Conservation (phyloP, 345 rosid genomes). For the Moricandia arvensis region DNA sequence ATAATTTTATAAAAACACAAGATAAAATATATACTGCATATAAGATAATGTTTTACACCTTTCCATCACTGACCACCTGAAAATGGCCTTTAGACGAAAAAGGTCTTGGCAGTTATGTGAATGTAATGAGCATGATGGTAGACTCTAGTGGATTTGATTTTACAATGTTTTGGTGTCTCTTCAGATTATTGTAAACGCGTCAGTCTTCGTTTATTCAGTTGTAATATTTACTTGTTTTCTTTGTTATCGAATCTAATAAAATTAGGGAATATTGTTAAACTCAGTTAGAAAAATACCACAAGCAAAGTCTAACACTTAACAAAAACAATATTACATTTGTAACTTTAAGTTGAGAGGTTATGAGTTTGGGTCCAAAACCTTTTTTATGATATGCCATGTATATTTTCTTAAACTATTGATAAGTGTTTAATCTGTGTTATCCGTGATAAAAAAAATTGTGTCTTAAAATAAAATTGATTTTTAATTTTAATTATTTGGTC, state of each 20-base stretch:
- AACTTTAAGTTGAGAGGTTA: not conserved
- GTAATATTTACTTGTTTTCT: not conserved
- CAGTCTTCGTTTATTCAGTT: not conserved
- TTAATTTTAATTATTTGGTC: not conserved
- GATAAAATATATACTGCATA: not conserved
- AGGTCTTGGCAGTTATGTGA: slow-evolving; percentile 3
- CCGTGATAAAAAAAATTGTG: not conserved
- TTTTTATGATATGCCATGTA: not conserved
- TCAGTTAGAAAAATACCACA: not conserved
- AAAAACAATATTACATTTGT: not conserved
- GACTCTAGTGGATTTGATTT: slow-evolving; percentile 23
- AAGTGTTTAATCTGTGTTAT: not conserved
- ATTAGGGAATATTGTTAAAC: not conserved
- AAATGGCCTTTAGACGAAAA: slow-evolving; percentile 16
- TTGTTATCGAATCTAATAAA: not conserved
- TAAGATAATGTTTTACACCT: not conserved
- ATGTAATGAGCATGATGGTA: slow-evolving; percentile 16
- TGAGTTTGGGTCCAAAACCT: not conserved
- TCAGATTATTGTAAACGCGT: slow-evolving; percentile 18
- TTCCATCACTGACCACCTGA: slow-evolving; percentile 22
- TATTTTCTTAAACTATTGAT: not conserved
- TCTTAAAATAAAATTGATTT: not conserved
- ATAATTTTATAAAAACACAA: not conserved
- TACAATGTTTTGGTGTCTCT: not conserved
- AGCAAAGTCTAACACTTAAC: not conserved